phyloP scores from a whole-genome alignment of 2,329 filamentous ascomycete genomes.

The Penicillium occitanis region DNA sequence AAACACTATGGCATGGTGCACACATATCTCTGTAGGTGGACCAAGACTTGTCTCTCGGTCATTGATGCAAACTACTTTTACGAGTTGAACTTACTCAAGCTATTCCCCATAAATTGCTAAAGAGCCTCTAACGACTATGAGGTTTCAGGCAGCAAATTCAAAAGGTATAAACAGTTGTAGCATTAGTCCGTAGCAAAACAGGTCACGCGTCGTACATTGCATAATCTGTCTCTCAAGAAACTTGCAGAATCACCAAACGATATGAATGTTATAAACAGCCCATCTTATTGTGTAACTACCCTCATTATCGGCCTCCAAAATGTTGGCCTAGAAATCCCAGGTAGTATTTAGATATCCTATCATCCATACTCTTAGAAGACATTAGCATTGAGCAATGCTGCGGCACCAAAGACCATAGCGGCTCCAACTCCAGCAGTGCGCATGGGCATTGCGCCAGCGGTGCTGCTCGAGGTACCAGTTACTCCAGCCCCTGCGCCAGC shows the following conservation, averaged over 20 bases:
- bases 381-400: slow-evolving; percentile 19
- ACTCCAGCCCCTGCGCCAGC: slow-evolving; percentile 4
- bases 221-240: neutral
- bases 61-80: neutral
- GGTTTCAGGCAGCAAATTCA: neutral
- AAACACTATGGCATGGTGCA: neutral
- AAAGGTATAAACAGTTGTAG: neutral
- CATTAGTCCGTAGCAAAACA: neutral
- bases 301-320: neutral
- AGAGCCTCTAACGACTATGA: neutral
- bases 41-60: neutral
- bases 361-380: neutral
- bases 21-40: neutral
- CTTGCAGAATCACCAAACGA: neutral
- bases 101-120: neutral
- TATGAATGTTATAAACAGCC: neutral
- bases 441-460: slow-evolving; percentile 12
- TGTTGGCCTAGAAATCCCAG: neutral
- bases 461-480: neutral
- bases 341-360: neutral
- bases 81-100: neutral
- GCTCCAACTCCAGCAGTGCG: slow-evolving; percentile 8
- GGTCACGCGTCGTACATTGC: neutral
- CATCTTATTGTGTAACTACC: neutral
- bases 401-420: slow-evolving; percentile 6